Percentiles rank a stretch among this genome's conserved stretches.
These are phyloP conservation scores for Clitoria ternatea DNA, from an alignment of 306 rosid genomes.

Conservation along the genomic window DNA sequence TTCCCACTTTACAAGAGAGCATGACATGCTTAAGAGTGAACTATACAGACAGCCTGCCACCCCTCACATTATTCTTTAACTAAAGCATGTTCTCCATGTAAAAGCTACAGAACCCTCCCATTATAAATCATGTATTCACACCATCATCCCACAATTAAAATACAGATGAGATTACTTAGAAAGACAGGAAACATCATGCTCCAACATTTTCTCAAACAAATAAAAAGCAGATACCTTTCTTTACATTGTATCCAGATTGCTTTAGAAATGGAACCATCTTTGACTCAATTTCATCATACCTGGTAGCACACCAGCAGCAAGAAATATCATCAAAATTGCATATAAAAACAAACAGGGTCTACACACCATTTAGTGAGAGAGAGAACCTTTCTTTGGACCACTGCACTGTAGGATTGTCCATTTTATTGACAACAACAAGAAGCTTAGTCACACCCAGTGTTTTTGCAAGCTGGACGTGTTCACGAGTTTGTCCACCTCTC, in stretches of 20 bases:
- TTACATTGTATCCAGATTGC: constrained; percentile 89
- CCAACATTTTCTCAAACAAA: constrained; percentile 8
- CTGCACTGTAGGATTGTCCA: constrained; percentile 93
- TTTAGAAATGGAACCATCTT: constrained; percentile 87
- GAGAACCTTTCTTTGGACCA: constrained; percentile 94
- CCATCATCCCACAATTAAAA: neutral
- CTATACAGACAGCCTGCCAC: neutral
- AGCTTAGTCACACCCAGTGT: constrained; percentile 91
- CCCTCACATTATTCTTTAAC: neutral
- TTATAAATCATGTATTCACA: constrained; percentile 1
- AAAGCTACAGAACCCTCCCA: neutral
- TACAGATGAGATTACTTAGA: neutral
- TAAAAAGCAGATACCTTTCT: constrained; percentile 60
- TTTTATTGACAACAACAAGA: constrained; percentile 87
- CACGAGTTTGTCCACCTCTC: constrained; percentile 99
- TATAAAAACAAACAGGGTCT: neutral
- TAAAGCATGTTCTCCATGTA: neutral
- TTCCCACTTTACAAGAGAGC: constrained; percentile 15
- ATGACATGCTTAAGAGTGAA: neutral
- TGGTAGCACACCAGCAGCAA: constrained; percentile 31
- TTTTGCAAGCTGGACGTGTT: constrained; percentile 96
- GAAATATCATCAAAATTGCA: neutral
- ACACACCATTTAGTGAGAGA: too few relatives aligned
- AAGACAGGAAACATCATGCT: neutral
- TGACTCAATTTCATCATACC: constrained; percentile 88